A percentile compares a stretch with the other conserved stretches of the same genome.
Conservation (phyloP, 495 filamentous ascomycete genomes). For the Talaromyces liani region DNA sequence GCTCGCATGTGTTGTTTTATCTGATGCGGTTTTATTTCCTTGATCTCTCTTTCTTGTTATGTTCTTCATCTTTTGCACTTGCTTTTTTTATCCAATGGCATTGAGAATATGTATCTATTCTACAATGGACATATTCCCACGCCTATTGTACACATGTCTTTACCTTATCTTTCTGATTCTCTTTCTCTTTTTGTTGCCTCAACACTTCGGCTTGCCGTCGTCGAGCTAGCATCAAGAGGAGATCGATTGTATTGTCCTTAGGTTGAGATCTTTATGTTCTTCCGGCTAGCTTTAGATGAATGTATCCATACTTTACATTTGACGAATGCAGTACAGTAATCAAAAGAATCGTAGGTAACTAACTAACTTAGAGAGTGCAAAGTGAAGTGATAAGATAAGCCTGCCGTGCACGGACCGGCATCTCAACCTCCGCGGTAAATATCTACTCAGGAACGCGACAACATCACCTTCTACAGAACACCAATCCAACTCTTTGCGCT, state of each 20-base stretch:
- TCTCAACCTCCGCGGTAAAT: not conserved
- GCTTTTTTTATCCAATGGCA: not conserved
- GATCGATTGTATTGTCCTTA: constrained; percentile 1
- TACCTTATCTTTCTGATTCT: not conserved
- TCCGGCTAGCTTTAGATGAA: constrained; percentile 8
- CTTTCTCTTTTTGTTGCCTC: not conserved
- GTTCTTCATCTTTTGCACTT: not conserved
- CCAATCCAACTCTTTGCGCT: not conserved
- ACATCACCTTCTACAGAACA: not conserved
- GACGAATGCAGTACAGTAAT: too few species aligned
- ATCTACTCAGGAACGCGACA: not conserved
- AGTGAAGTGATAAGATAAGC: too few species aligned
- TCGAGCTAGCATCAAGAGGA: not conserved
- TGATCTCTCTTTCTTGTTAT: not conserved
- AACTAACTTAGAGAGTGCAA: too few species aligned
- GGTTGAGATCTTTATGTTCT: not conserved
- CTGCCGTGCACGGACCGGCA: not conserved
- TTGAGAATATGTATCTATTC: not conserved
- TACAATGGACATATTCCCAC: not conserved
- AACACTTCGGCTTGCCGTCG: not conserved
- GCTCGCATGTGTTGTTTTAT: not conserved
- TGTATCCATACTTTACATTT: constrained; percentile 4
- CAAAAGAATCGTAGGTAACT: too few species aligned
- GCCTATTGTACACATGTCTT: not conserved
- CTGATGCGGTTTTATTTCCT: not conserved